Conservation (phyloP, 345 rosid species). For the Lagerstroemia speciosa region DNA sequence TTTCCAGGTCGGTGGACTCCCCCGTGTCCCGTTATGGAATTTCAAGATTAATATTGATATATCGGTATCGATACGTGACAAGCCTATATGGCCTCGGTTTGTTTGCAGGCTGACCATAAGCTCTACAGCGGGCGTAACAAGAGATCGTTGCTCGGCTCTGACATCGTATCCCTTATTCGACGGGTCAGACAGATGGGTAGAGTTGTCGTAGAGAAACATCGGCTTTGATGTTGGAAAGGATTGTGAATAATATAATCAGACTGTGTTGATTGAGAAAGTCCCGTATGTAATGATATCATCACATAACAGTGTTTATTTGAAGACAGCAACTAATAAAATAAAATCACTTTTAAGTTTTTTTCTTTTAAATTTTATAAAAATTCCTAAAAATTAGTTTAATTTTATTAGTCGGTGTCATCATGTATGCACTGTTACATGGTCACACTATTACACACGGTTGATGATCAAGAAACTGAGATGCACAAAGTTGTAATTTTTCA, state of each 20-base stretch:
- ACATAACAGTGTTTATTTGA: too few relatives aligned
- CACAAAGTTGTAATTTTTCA: neutral
- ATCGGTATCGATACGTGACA: neutral
- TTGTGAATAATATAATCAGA: neutral
- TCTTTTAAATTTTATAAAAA: too few relatives aligned
- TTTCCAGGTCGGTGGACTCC: constrained; percentile 30
- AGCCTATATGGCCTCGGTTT: neutral
- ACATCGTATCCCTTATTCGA: constrained; percentile 24
- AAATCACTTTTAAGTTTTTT: too few relatives aligned
- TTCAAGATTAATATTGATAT: neutral
- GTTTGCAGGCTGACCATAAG: neutral
- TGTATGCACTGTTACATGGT: too few relatives aligned
- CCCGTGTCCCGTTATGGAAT: neutral
- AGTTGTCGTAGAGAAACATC: neutral
- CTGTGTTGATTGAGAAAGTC: too few relatives aligned
- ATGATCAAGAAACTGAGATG: neutral
- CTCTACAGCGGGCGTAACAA: neutral
- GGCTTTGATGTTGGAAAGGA: neutral
- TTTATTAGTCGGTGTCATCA: too few relatives aligned
- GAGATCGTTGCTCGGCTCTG: constrained; percentile 11
- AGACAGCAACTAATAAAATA: too few relatives aligned
- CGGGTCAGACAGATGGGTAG: constrained; percentile 15
- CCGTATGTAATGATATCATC: too few relatives aligned
- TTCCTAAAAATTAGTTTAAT: too few relatives aligned
- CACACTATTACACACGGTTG: too few relatives aligned